phyloP scores from a whole-genome alignment of 2,329 filamentous ascomycete species.

The Camptophora hylomeconis region DNA sequence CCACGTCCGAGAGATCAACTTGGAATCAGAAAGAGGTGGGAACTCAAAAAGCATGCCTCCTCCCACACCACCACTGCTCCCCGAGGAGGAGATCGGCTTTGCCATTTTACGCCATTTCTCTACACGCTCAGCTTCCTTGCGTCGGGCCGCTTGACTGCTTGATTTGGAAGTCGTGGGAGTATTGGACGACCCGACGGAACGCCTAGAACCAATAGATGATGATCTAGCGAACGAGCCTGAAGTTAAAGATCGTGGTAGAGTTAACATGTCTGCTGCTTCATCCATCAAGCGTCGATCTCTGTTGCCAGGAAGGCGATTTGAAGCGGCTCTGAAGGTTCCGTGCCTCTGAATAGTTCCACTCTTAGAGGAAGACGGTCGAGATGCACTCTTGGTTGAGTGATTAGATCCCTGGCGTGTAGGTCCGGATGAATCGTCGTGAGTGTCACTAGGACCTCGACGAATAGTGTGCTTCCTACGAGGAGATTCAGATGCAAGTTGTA shows the following conservation, averaged over 20 bases:
- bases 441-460: slow-evolving; percentile 35
- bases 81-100: slow-evolving; percentile 18
- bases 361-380: no score
- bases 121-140: slow-evolving; percentile 48
- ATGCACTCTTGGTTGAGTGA: slow-evolving; percentile 13
- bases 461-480: slow-evolving; percentile 41
- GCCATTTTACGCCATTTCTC: slow-evolving; percentile 57
- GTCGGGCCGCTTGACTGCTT: slow-evolving; percentile 8
- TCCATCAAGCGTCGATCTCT: slow-evolving; percentile 41
- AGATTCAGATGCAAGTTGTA: slow-evolving; percentile 43
- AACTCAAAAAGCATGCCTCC: slow-evolving; percentile 63
- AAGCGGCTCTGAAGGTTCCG: slow-evolving; percentile 37
- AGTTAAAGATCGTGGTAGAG: slow-evolving; percentile 26
- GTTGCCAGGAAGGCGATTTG: slow-evolving; percentile 41
- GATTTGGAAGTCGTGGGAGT: slow-evolving; percentile 2
- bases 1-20: slow-evolving; percentile 85
- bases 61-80: slow-evolving; percentile 26
- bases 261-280: slow-evolving; percentile 53
- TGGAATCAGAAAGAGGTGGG: slow-evolving; percentile 65
- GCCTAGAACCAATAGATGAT: slow-evolving; percentile 36
- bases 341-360: slow-evolving; percentile 25
- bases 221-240: slow-evolving; percentile 10
- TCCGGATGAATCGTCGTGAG: slow-evolving; percentile 31
- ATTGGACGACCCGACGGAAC: slow-evolving; percentile 1
- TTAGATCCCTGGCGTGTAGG: slow-evolving; percentile 1